Base-by-base conservation (phyloP, 768 basidiomycete genomes). In the Xerocomellus chrysenteron region DNA sequence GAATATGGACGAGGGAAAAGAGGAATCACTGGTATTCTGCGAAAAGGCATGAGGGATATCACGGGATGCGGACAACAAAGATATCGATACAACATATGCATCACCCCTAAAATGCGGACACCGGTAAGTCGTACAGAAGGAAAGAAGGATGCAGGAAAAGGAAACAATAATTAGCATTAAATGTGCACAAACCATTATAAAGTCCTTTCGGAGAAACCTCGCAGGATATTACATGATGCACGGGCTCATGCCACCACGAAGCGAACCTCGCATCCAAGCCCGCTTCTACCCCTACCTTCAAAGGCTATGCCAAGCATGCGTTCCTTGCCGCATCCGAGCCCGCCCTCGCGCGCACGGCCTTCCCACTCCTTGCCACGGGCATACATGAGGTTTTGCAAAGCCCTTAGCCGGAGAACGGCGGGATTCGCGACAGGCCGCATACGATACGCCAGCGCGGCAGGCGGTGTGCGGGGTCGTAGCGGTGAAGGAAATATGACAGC, bases 391-490 rank as follows among this genome's bases (percentile, higher is more conserved):
- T 86, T 86, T 63, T 82, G 80, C 64, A 86, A 69, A n/a, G 87
- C 87, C 65, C 76, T 78, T 41, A 88, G 65, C 4, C 85, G 74
- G 49, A 88, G 73, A 57, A 80, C 75, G 43, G 81, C 75, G 7
- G 85, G 85, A 61, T 89, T 88, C 51, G 80, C 73, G 6, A 87
- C 77, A 3, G 80, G 81, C 9, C 87, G 76, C 60, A 82, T 73
- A 30, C 86, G 78, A 61, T 79, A 77, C 6, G 69, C 66, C 49
- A 76, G 69, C 11, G 60, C 54, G 26, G 65, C 43, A 17, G 69
- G 68, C 2, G 68, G 63, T 36, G 73, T 59, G 50, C 64, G 70
- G 73, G 75, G 78, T 73, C 63, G 79, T 70, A 66, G 76, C 50
- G 69, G 78, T 47, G 64, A 80, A 46, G 73, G 77, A 33, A 75